Evolutionary conservation across 352 stramenopile species (phyloP), one percentile per base, ranked within the genome.

Genomic region (Pythium phragmitis): DNA sequence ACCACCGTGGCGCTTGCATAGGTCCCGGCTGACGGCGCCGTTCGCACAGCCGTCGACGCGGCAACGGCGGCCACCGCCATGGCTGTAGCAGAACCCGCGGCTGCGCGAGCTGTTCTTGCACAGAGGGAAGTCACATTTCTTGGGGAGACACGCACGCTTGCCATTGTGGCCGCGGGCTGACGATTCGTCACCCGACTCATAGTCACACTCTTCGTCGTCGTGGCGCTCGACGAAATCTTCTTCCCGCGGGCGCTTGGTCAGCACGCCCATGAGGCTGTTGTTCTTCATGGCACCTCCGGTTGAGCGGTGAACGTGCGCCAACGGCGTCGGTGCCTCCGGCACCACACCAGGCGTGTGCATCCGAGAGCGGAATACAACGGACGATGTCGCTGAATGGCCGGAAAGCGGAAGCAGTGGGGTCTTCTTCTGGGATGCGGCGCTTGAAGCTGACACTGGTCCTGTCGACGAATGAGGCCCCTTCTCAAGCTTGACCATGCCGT

Each of bases 101-200:
- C 77, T 88, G 46, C 83, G 80, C 17, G 83, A 88, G 60, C 75
- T 86, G 79, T 92, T 92, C 69, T 89, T 89, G 75, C 83, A 92
- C 79, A 92, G 85, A 9, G 83, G 83, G 49, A 92, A 92, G 70
- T 90, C 81, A 66, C 83, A 92, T 60, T 91, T 91, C 75, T 91
- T 91, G 19, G 82, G 82, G 45, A 88, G 85, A 56, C 77, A 87
- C 33, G 82, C 69, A 43, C 82, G 82, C 73, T 91, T 91, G 56
- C 50, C 63, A 47, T 42, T 46, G 16, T 41, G 48, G 33, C 23
- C 45, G 28, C 39, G 55, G 5, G 16, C 55, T 7, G 34, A 34
- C 21, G 28, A 4, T 14, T 52, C 63, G 19, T 69, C 52, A 5
- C 33, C 54, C 4, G 55, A 54, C 26, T 59, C 63, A n/a, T 69